phyloP scores from a whole-genome alignment of 2,329 filamentous ascomycete genomes.

The Penicillium sp. region DNA sequence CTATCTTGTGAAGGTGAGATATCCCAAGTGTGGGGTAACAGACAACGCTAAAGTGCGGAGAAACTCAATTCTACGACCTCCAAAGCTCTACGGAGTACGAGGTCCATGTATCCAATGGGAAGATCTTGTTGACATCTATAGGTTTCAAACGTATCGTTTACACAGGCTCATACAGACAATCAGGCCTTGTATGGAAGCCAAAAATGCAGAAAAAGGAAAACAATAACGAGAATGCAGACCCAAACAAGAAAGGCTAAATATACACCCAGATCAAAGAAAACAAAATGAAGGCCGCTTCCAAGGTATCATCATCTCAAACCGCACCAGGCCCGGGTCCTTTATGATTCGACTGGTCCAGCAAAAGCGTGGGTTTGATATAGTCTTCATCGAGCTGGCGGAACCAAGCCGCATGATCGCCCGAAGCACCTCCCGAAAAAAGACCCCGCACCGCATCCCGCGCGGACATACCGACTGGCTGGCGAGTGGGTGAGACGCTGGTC shows the following conservation, averaged over 20 bases:
- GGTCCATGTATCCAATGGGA: not conserved
- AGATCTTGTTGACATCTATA: not conserved
- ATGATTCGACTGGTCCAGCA: constrained; percentile 67
- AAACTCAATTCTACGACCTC: not conserved
- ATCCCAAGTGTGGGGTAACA: not conserved
- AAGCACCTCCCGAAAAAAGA: constrained; percentile 66
- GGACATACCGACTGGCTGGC: constrained; percentile 51
- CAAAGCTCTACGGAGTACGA: no score
- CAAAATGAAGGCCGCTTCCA: constrained; percentile 1
- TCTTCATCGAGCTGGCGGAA: constrained; percentile 93
- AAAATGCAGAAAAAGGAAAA: constrained; percentile 6
- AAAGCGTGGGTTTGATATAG: constrained; percentile 86
- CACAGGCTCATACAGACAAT: not conserved
- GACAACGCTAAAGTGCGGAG: not conserved
- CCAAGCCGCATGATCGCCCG: constrained; percentile 83
- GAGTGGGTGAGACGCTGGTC: constrained; percentile 26
- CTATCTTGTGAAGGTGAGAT: not conserved
- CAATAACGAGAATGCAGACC: not conserved
- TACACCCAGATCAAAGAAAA: constrained; percentile 18
- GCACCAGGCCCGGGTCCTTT: constrained; percentile 38
- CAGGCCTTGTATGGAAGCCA: not conserved
- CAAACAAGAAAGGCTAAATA: constrained; percentile 17
- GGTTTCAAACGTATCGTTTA: not conserved
- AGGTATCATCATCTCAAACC: constrained; percentile 26
- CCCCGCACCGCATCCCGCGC: constrained; percentile 75